These are phyloP conservation scores for Triticum aestivum DNA, from an alignment of 176 grass and related monocot species.

Conservation along the genomic window IWGSC_CS_RefSeq_v2.1 NC_057810.1:19461191-19461690, in stretches of 20 bases:
- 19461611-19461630: background rate
- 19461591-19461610: background rate
- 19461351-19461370: background rate
- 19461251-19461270: background rate
- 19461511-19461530: constrained; percentile 52
- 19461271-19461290: constrained; percentile 31
- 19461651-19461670: background rate
- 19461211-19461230: background rate
- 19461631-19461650: background rate
- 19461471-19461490: constrained; percentile 49
- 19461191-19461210: background rate
- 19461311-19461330: constrained; percentile 43
- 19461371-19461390: background rate
- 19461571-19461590: constrained; percentile 35
- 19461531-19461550: constrained; percentile 60
- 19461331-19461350: constrained; percentile 12
- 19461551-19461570: constrained; percentile 50
- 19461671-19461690: constrained; percentile 9
- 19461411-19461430: background rate
- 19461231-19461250: background rate
- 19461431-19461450: background rate
- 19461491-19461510: constrained; percentile 33
- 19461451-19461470: constrained; percentile 69
- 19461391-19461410: background rate
- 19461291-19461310: constrained; percentile 24